phyloP scores from a whole-genome alignment of 1,284 basidiomycete species.

The Ceratobasidium sp. region DNA sequence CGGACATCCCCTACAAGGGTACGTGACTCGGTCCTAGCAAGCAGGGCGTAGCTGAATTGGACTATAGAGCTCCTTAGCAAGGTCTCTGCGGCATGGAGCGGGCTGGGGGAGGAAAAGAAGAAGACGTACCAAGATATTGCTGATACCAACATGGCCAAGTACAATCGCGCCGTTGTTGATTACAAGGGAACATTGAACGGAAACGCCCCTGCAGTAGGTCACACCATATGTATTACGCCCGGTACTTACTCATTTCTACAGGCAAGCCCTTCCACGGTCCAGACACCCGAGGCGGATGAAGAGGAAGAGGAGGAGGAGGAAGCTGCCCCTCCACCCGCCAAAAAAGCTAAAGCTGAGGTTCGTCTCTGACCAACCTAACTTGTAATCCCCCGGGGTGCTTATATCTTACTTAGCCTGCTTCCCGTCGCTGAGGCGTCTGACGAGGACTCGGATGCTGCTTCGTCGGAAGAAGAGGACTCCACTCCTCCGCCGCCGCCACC shows the following conservation, averaged over 20 bases:
- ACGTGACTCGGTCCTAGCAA: constrained; percentile 26
- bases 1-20: constrained; percentile 44
- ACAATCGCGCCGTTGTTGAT: constrained; percentile 18
- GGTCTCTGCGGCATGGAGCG: constrained; percentile 53
- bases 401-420: constrained; percentile 1
- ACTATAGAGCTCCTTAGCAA: constrained; percentile 53
- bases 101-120: constrained; percentile 49
- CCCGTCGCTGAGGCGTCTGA: constrained; percentile 5
- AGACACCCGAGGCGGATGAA: constrained; percentile 22
- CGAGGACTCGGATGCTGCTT: constrained; percentile 20
- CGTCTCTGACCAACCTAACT: not conserved
- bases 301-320: constrained; percentile 36
- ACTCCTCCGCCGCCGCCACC: not conserved
- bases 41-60: not conserved
- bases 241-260: not conserved
- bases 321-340: constrained; percentile 10
- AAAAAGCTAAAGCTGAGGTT: constrained; percentile 19
- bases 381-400: not conserved
- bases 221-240: not conserved
- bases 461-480: constrained; percentile 3
- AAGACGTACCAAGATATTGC: constrained; percentile 46
- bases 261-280: not conserved
- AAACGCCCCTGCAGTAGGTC: constrained; percentile 11
- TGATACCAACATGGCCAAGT: constrained; percentile 23
- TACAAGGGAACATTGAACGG: constrained; percentile 26